These are phyloP conservation scores for Lentinus tigrinus DNA, from an alignment of 768 basidiomycete species.

Conservation along the genomic window DNA sequence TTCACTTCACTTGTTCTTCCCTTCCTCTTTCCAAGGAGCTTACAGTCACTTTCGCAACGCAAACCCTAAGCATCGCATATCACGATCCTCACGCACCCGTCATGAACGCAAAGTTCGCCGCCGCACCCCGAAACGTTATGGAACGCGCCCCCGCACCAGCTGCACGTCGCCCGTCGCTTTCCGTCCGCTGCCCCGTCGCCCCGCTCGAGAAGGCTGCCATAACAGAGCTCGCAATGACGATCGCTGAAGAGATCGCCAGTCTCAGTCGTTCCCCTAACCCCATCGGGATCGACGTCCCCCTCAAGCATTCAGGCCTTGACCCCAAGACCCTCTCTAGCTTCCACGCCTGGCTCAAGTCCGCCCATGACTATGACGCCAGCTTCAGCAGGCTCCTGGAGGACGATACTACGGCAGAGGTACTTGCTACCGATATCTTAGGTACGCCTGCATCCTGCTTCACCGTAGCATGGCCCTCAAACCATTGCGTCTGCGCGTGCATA, in stretches of 20 bases:
- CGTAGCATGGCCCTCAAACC: background rate
- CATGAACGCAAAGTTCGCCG: slow-evolving; percentile 27
- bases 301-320: slow-evolving; percentile 34
- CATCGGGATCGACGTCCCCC: slow-evolving; percentile 30
- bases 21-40: slow-evolving; percentile 11
- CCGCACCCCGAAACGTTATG: slow-evolving; percentile 20
- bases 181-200: slow-evolving; percentile 12
- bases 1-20: background rate
- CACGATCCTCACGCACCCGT: slow-evolving; percentile 17
- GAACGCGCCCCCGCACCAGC: slow-evolving; percentile 13
- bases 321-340: slow-evolving; percentile 31
- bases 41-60: slow-evolving; percentile 20
- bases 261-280: slow-evolving; percentile 29
- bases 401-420: slow-evolving; percentile 27
- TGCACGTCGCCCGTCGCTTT: slow-evolving; percentile 19
- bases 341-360: slow-evolving; percentile 34
- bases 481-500: background rate
- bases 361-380: slow-evolving; percentile 30
- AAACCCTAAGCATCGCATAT: slow-evolving; percentile 16
- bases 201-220: slow-evolving; percentile 11
- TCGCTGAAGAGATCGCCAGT: slow-evolving; percentile 32
- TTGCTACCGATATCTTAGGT: slow-evolving; percentile 31
- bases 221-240: slow-evolving; percentile 30
- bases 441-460: background rate
- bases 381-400: slow-evolving; percentile 31